Evolutionary conservation across 2,329 filamentous ascomycete species (phyloP).

Genomic region (Colletotrichum theobromicola): DNA sequence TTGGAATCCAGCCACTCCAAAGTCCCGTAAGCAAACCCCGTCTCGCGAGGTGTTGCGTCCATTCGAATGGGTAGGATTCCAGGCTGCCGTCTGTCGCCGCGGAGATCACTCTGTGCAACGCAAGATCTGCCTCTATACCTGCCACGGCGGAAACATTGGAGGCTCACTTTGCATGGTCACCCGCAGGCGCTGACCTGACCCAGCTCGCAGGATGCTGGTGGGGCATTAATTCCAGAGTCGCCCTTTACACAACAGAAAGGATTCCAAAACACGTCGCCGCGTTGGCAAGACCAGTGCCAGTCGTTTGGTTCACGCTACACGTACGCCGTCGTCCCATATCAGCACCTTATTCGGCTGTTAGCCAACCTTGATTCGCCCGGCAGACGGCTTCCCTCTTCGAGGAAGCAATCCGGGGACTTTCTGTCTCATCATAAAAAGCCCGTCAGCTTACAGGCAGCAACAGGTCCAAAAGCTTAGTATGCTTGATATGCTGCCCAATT

Average conservation of each 20-base stretch:
- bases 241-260: neutral
- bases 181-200: neutral
- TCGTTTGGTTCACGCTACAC: slow-evolving; percentile 9
- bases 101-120: neutral
- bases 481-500: neutral
- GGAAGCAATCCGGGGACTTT: neutral
- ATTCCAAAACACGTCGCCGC: neutral
- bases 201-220: neutral
- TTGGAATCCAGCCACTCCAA: neutral
- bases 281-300: slow-evolving; percentile 9
- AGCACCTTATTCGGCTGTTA: neutral
- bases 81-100: neutral
- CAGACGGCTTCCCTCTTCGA: neutral
- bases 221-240: neutral
- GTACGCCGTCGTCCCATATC: neutral
- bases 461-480: neutral
- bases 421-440: neutral
- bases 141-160: neutral
- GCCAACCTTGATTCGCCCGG: neutral
- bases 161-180: neutral
- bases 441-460: slow-evolving; percentile 5
- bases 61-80: neutral
- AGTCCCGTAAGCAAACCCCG: neutral
- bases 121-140: neutral
- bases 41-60: neutral